Evolutionary conservation across 2,329 filamentous ascomycete species (phyloP), one percentile per base, ranked within the genome.

Genomic region (Fusarium metavorans): DNA sequence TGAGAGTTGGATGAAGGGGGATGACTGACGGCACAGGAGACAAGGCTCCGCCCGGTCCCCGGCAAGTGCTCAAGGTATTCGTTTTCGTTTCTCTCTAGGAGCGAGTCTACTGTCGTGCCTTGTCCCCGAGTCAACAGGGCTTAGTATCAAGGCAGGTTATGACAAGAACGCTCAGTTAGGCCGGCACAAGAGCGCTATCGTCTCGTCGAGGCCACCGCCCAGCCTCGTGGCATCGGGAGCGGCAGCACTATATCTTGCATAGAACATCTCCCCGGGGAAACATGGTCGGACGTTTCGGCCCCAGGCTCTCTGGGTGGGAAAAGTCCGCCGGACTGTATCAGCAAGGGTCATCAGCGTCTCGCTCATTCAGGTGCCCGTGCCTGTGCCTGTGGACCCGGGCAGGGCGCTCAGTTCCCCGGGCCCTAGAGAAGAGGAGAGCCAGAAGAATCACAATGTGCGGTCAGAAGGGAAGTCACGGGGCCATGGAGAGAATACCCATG

Each of bases 171-270:
- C 30, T 18, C 16, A 37, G 30, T 43, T 30, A 34, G 39, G 16
- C 56, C 10, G 34, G 11, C 34, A 50, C 4, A 41, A 64, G 8
- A 39, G 30, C 39, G 20, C 32, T n/a, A 25, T 50, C 20, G n/a
- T 20, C 34, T 20, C 20, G 8, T 16, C 14, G 6, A 6, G 34
- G 7, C n/a, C 16, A 45, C 32, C 35, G 37, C 37, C 50, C 37
- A 57, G 25, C 50, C 48, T 64, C 62, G 62, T 64, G 50, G 62
- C 37, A 57, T 34, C 37, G 62, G 62, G 62, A 62, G 64, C 67
- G 71, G 50, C 61, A 64, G 64, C 73, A 69, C 73, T 76, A 58
- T 77, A 74, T 77, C 73, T 77, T 77, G 77, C 76, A 78, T 78
- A 64, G 66, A 65, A 52, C 48, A 65, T 58, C 64, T 61, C 66